These are phyloP conservation scores for Aspergillus versicolor DNA, from an alignment of 2,329 filamentous ascomycete genomes.

Conservation along the genomic window DNA sequence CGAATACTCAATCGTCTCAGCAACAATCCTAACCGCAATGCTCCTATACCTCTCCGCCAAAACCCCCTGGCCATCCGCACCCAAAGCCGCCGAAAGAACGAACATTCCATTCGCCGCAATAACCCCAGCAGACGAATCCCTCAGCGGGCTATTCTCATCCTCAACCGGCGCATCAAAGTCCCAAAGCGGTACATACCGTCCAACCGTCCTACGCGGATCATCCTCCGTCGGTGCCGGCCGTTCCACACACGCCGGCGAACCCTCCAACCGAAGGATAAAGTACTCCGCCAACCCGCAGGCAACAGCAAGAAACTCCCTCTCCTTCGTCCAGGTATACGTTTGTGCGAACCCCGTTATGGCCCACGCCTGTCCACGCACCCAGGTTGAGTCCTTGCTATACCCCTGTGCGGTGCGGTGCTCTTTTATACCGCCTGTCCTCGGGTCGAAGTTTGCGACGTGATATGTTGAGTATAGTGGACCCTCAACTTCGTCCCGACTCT, in stretches of 20 bases:
- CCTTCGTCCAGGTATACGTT: conserved; percentile 39
- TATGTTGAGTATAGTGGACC: conserved; percentile 17
- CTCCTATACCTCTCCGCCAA: not conserved
- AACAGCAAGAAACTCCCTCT: conserved; percentile 23
- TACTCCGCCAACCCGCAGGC: conserved; percentile 19
- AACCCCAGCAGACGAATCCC: conserved; percentile 44
- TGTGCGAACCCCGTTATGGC: conserved; percentile 36
- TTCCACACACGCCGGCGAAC: not conserved
- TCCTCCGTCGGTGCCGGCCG: not conserved
- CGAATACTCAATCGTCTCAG: not conserved
- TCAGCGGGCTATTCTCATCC: conserved; percentile 21
- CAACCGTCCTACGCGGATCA: not conserved
- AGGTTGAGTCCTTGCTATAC: conserved; percentile 23
- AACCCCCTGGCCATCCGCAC: not conserved
- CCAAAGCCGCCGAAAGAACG: conserved; percentile 19
- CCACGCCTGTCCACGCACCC: conserved; percentile 27
- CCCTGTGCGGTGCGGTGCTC: conserved; percentile 24
- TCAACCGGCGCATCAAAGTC: conserved; percentile 23
- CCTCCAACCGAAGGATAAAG: conserved; percentile 18
- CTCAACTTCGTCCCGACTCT: not conserved
- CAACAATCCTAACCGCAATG: not conserved
- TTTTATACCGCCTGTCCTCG: conserved; percentile 15
- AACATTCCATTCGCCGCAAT: conserved; percentile 45
- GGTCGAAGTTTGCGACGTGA: conserved; percentile 21
- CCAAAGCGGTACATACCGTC: conserved; percentile 22